Conservation (phyloP, 2,329 filamentous ascomycete species). For the Pseudogymnoascus sp. region DNA sequence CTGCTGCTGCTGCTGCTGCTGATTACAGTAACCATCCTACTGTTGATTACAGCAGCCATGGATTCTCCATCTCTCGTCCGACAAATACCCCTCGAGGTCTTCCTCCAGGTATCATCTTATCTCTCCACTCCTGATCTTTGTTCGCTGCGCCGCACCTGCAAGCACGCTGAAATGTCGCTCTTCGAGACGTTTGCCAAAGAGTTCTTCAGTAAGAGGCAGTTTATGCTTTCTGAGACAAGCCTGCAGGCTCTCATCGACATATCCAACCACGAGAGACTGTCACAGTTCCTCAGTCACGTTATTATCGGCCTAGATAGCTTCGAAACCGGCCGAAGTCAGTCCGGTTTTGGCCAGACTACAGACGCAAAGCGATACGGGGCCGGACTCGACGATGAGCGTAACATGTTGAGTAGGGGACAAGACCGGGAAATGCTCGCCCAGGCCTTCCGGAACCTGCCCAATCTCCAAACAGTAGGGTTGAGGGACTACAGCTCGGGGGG, state of each 20-base stretch:
- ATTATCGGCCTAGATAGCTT: slow-evolving; percentile 36
- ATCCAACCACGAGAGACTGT: slow-evolving; percentile 32
- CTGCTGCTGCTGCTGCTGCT: neutral
- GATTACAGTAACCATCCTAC: neutral
- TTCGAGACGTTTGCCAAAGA: slow-evolving; percentile 49
- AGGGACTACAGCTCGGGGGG: slow-evolving; percentile 47
- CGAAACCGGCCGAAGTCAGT: neutral
- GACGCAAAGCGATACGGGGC: neutral
- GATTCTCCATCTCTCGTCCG: slow-evolving; percentile 10
- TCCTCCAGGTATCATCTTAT: slow-evolving; percentile 44
- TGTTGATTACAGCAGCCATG: neutral
- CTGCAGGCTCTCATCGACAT: slow-evolving; percentile 34
- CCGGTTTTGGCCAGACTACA: neutral
- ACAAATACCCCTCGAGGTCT: slow-evolving; percentile 32
- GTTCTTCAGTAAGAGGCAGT: slow-evolving; percentile 59
- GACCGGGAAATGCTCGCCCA: slow-evolving; percentile 46
- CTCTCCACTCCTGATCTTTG: slow-evolving; percentile 49
- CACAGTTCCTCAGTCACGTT: slow-evolving; percentile 36
- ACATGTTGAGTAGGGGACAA: slow-evolving; percentile 34
- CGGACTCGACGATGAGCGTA: slow-evolving; percentile 21
- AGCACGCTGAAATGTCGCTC: slow-evolving; percentile 42
- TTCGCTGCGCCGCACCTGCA: slow-evolving; percentile 46
- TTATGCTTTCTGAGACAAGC: slow-evolving; percentile 52
- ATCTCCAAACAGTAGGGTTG: slow-evolving; percentile 47
- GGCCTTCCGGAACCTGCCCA: slow-evolving; percentile 46